A percentile compares a stretch with the other conserved stretches of the same genome.
Conservation (phyloP, 176 grass and related monocot species). For the Canna indica region DNA sequence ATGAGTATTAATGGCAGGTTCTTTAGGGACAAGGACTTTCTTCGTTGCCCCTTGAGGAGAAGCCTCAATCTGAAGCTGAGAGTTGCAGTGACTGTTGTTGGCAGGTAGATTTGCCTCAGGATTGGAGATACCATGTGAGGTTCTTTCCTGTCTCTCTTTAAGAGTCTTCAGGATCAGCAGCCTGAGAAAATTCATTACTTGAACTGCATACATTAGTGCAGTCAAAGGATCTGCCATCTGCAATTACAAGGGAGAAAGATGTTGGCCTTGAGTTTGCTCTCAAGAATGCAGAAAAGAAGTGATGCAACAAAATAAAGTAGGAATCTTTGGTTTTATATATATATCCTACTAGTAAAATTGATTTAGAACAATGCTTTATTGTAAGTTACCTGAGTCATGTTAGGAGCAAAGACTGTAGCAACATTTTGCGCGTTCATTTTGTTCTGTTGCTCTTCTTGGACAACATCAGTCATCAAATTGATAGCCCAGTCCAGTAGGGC, state of each 20-base stretch:
- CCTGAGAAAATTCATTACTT: constrained; percentile 94
- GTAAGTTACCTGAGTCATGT: constrained; percentile 72
- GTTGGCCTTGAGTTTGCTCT: neutral
- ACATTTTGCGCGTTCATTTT: constrained; percentile 83
- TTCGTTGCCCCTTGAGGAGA: constrained; percentile 25
- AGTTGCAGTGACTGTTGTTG: neutral
- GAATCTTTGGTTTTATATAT: no score
- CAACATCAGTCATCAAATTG: constrained; percentile 80
- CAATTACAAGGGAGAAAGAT: constrained; percentile 4
- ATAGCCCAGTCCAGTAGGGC: constrained; percentile 73
- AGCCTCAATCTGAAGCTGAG: neutral
- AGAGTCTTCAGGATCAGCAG: constrained; percentile 63
- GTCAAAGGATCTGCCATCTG: constrained; percentile 87
- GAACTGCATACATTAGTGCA: constrained; percentile 79
- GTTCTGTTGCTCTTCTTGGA: constrained; percentile 58
- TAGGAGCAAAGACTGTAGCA: constrained; percentile 73
- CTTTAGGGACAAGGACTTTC: constrained; percentile 24
- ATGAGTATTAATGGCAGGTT: constrained; percentile 30
- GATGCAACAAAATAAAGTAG: neutral
- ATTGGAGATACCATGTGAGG: neutral
- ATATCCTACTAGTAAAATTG: no score
- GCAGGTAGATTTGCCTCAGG: neutral
- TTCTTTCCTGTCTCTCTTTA: constrained; percentile 45
- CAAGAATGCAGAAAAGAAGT: neutral
- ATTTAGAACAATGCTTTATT: neutral